Evolutionary conservation across 1,284 basidiomycete genomes (phyloP).

Genomic region (Cutaneotrichosporon mucoides): DNA sequence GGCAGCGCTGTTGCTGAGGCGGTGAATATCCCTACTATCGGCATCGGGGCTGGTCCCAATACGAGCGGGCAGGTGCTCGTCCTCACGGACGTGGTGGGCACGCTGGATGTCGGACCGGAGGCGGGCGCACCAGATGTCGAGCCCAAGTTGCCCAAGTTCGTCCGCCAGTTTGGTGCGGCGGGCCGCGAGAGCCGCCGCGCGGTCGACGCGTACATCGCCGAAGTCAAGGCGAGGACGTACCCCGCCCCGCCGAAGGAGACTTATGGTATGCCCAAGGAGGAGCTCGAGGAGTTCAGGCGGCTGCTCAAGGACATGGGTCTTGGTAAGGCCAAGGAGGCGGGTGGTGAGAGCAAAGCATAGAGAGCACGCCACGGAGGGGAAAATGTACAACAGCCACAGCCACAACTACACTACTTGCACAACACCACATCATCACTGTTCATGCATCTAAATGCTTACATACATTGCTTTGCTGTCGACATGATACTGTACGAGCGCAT

Average conservation of each 20-base stretch:
- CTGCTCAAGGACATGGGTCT: background rate
- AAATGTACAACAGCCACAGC: too few species aligned
- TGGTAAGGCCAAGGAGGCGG: background rate
- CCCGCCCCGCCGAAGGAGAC: conserved; percentile 66
- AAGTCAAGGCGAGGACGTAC: conserved; percentile 70
- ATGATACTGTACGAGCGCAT: too few species aligned
- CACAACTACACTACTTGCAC: background rate
- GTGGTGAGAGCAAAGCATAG: background rate
- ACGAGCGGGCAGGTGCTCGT: conserved; percentile 93
- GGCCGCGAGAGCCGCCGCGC: conserved; percentile 61
- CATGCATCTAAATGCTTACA: conserved; percentile 4
- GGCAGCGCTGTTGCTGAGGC: conserved; percentile 66
- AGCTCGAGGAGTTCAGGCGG: conserved; percentile 63
- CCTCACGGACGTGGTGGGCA: conserved; percentile 82
- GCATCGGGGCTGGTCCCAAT: conserved; percentile 84
- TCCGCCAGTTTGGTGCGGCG: conserved; percentile 71
- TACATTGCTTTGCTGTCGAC: background rate
- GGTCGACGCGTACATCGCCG: conserved; percentile 65
- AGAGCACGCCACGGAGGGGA: too few species aligned
- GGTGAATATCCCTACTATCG: conserved; percentile 78
- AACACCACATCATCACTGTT: background rate
- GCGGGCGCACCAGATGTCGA: conserved; percentile 13
- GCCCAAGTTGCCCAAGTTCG: conserved; percentile 64
- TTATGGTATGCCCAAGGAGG: conserved; percentile 70
- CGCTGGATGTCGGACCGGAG: conserved; percentile 47